Base-by-base conservation (phyloP, 1,284 basidiomycete species). In the Tilletia walkeri region DNA sequence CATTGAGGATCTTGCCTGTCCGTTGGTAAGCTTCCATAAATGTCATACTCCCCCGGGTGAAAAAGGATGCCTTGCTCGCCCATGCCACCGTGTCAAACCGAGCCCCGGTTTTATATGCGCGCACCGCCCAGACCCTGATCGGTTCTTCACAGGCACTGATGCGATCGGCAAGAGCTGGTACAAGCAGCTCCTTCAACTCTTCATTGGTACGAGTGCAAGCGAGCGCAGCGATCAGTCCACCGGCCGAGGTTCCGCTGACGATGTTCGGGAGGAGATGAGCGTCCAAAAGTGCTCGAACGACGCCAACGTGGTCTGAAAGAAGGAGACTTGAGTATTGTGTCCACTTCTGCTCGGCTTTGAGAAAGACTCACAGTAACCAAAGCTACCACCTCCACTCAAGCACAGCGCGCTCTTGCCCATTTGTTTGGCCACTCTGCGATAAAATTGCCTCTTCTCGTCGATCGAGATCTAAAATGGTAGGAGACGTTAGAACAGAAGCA, bases 21-120 rank as follows among this genome's bases (percentile, higher is more conserved):
- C 91, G 88, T 81, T 93, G 86, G 80, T 95, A 98, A 0, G 95
- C 95, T 82, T 99, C 96, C 69, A 89, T 89, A 86, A 99, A 99
- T 0, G 95, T 99, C 88, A 93, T 89, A 0, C 92, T 94, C 3
- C 96, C 96, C 73, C 90, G 88, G 4, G 94, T 98, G 84, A 97
- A 98, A 86, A 93, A 99, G 61, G 89, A 86, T 2, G 88, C 84
- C 87, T 83, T 82, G 34, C 76, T 75, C 2, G 95, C 96, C 96
- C 96, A 99, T 75, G 87, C 81, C 10, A 95, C 86, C 20, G 93
- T 91, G 76, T 96, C 94, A 84, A 98, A 99, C 56, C 95, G 87
- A 7, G 96, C 95, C 10, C 96, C 96, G 0, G 94, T 97, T 76
- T 86, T 87, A 88, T 89, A 89, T 68, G 93, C 90, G n/a, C 95